These are phyloP conservation scores for Picea abies DNA, from an alignment of 83 land plant genomes.

Conservation along the genomic window DNA sequence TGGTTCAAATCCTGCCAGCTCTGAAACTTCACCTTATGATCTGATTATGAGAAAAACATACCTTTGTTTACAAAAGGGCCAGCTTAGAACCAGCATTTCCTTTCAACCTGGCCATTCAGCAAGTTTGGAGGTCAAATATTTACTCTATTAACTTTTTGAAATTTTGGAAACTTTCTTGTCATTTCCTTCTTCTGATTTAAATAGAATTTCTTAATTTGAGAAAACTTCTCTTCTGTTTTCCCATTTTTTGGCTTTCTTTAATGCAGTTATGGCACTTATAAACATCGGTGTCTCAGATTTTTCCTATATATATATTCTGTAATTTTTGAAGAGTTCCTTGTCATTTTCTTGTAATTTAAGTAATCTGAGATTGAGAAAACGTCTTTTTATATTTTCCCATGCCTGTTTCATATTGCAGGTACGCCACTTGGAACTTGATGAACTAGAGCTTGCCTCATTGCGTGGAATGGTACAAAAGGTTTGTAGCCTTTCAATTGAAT, in stretches of 20 bases:
- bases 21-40: constrained; percentile 36
- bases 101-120: constrained; percentile 72
- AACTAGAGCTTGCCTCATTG: constrained; percentile 93
- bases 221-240: not conserved
- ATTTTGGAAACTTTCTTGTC: too few relatives aligned
- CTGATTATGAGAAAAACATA: constrained; percentile 34
- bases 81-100: constrained; percentile 61
- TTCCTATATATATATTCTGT: too few relatives aligned
- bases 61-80: constrained; percentile 88
- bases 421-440: constrained; percentile 95
- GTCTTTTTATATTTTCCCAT: too few relatives aligned
- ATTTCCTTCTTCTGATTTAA: too few relatives aligned
- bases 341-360: too few relatives aligned
- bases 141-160: not conserved
- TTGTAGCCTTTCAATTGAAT: not conserved
- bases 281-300: too few relatives aligned
- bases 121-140: constrained; percentile 72
- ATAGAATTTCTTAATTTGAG: not conserved
- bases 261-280: too few relatives aligned
- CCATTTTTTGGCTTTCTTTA: too few relatives aligned
- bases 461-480: constrained; percentile 95
- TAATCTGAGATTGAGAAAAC: too few relatives aligned
- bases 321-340: too few relatives aligned
- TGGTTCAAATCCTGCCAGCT: constrained; percentile 22
- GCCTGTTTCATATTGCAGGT: constrained; percentile 38